Percentiles rank a stretch among this genome's conserved stretches.
phyloP scores from a whole-genome alignment of 108 stramenopile species.

The Licmophora abbreviata region DNA sequence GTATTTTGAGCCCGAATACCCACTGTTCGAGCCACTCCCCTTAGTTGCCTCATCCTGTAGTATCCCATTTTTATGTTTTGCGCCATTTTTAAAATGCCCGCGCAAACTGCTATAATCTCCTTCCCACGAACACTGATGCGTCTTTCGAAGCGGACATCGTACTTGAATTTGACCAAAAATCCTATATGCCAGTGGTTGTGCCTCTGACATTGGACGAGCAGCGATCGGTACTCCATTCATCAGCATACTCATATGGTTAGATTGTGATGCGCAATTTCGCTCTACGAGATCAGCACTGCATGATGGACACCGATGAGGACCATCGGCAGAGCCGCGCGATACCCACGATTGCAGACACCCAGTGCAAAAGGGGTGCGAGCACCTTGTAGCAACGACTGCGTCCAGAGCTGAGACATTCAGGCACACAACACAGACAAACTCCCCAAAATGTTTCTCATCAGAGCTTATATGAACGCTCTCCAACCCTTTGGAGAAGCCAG shows the following conservation, averaged over 20 bases:
- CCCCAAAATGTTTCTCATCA: too few relatives aligned
- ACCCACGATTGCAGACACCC: conserved; percentile 19
- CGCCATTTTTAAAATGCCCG: conserved; percentile 25
- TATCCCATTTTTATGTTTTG: conserved; percentile 9
- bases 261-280: neutral
- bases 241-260: conserved; percentile 11
- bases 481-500: too few relatives aligned
- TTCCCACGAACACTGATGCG: conserved; percentile 25
- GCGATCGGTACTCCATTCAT: conserved; percentile 7
- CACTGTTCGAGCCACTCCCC: too few relatives aligned
- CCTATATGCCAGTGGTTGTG: conserved; percentile 31
- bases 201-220: conserved; percentile 15
- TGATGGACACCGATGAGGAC: conserved; percentile 15
- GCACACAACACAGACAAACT: conserved; percentile 25
- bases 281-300: conserved; percentile 22
- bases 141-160: conserved; percentile 18
- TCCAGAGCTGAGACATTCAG: conserved; percentile 18
- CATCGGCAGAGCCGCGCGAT: neutral
- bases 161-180: conserved; percentile 17
- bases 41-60: neutral
- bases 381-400: conserved; percentile 23
- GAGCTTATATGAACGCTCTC: too few relatives aligned
- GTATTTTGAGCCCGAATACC: neutral
- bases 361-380: conserved; percentile 28
- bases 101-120: conserved; percentile 53